Evolutionary conservation across 2,329 filamentous ascomycete genomes (phyloP).

Genomic region (Aspergillus sp.): DNA sequence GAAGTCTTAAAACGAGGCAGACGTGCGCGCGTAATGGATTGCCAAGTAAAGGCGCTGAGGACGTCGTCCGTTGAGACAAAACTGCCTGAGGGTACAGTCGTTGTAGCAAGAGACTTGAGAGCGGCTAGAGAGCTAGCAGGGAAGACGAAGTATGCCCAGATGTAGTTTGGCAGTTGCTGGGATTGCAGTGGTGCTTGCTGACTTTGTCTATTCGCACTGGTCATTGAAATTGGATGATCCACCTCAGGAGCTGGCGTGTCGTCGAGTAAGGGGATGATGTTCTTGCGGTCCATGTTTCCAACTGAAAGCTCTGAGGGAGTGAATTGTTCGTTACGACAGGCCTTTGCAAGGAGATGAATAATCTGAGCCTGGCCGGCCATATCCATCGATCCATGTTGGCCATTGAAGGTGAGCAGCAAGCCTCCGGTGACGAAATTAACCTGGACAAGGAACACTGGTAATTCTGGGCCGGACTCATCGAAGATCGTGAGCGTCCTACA

Average conservation of each 20-base stretch:
- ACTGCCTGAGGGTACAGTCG: constrained; percentile 8
- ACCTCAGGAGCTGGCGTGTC: constrained; percentile 33
- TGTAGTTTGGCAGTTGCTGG: constrained; percentile 1
- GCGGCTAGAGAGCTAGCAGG: constrained; percentile 3
- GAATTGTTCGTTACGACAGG: constrained; percentile 38
- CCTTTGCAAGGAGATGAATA: constrained; percentile 41
- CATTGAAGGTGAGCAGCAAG: constrained; percentile 42
- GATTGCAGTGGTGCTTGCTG: background rate
- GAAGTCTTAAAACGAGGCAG: constrained; percentile 23
- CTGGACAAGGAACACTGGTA: constrained; percentile 42
- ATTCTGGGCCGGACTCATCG: constrained; percentile 8
- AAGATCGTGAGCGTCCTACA: constrained; percentile 23
- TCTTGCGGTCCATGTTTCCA: constrained; percentile 36
- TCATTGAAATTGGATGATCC: constrained; percentile 24
- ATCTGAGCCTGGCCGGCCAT: constrained; percentile 42
- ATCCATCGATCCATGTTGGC: constrained; percentile 46
- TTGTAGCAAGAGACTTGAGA: constrained; percentile 7
- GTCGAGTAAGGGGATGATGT: constrained; percentile 35
- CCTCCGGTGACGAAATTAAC: constrained; percentile 44
- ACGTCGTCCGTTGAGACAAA: constrained; percentile 49
- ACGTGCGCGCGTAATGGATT: constrained; percentile 37
- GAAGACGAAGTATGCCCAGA: constrained; percentile 10
- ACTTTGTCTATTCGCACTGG: background rate
- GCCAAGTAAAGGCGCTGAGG: constrained; percentile 46
- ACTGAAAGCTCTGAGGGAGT: constrained; percentile 36